Conservation (phyloP, 352 stramenopile species). For the Globisporangium irregulare region DNA sequence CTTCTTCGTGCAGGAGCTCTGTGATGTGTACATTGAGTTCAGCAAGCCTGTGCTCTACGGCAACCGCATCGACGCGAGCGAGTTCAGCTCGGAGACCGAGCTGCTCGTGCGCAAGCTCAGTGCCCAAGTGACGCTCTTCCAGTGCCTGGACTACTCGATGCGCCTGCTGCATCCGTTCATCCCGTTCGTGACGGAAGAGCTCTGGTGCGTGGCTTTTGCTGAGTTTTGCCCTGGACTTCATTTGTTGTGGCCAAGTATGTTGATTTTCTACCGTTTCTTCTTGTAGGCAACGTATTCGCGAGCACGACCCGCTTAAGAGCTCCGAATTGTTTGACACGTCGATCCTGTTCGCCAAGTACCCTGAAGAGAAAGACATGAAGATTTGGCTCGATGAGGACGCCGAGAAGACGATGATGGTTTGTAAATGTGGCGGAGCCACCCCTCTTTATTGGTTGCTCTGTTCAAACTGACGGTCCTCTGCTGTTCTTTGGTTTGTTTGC, state of each 20-base stretch:
- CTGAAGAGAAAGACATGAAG: conserved; percentile 78
- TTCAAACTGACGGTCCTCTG: not conserved
- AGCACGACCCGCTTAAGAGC: conserved; percentile 36
- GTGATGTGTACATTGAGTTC: conserved; percentile 88
- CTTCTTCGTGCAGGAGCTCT: conserved; percentile 87
- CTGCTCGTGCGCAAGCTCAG: conserved; percentile 68
- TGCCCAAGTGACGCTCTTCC: conserved; percentile 92
- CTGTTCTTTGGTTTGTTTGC: not conserved
- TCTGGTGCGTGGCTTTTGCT: conserved; percentile 85
- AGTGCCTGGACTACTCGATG: conserved; percentile 94
- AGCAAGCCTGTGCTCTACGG: conserved; percentile 81
- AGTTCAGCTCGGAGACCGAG: conserved; percentile 40
- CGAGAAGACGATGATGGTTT: conserved; percentile 85
- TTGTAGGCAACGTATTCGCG: conserved; percentile 57
- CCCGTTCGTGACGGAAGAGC: conserved; percentile 99
- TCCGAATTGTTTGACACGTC: conserved; percentile 35
- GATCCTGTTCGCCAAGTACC: conserved; percentile 74
- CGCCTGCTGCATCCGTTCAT: conserved; percentile 98
- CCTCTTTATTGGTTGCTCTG: not conserved
- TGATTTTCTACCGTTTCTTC: not conserved
- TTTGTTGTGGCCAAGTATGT: not conserved
- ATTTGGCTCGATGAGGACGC: conserved; percentile 74
- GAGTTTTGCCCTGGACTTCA: not conserved
- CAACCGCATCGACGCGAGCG: conserved; percentile 43
- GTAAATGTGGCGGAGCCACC: not conserved